Conservation (phyloP, 2,329 filamentous ascomycete species). For the Macroventuria anomochaeta region DNA sequence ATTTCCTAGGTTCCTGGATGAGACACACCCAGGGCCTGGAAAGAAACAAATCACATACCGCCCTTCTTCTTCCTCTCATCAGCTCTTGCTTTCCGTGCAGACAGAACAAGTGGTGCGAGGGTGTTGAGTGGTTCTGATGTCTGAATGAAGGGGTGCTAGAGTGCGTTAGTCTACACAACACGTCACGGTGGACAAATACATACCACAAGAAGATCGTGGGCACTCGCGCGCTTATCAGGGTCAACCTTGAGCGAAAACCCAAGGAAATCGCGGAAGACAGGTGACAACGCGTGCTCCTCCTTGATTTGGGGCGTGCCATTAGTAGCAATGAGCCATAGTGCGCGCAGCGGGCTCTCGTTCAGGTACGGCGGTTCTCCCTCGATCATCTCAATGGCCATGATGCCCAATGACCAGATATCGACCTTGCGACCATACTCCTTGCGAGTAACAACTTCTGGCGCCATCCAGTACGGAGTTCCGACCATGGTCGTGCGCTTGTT, state of each 20-base stretch:
- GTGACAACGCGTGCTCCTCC: slow-evolving; percentile 81
- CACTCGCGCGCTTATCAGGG: slow-evolving; percentile 93
- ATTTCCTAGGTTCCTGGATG: slow-evolving; percentile 34
- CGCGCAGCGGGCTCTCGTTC: slow-evolving; percentile 90
- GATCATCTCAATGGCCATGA: slow-evolving; percentile 99
- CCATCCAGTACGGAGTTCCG: slow-evolving; percentile 99
- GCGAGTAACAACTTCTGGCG: slow-evolving; percentile 93
- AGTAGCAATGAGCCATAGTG: slow-evolving; percentile 94
- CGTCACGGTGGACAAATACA: too few relatives aligned
- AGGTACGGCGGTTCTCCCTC: slow-evolving; percentile 97
- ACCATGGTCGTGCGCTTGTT: slow-evolving; percentile 99
- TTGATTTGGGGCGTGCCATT: slow-evolving; percentile 96
- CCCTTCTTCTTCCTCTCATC: slow-evolving; percentile 69
- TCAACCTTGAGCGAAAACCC: slow-evolving; percentile 95
- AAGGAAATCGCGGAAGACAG: slow-evolving; percentile 88
- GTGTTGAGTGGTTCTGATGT: slow-evolving; percentile 65
- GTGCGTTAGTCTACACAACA: slow-evolving; percentile 24
- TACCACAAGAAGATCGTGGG: slow-evolving; percentile 91
- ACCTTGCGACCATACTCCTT: slow-evolving; percentile 99
- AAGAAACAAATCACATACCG: slow-evolving; percentile 43
- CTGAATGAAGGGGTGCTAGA: slow-evolving; percentile 58
- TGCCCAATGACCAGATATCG: slow-evolving; percentile 97
- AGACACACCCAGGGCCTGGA: slow-evolving; percentile 33
- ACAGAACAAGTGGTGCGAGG: slow-evolving; percentile 83
- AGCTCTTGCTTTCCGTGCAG: slow-evolving; percentile 82